Conservation (phyloP, 2,329 filamentous ascomycete genomes). For the Zymoseptoria pseudotritici region DNA sequence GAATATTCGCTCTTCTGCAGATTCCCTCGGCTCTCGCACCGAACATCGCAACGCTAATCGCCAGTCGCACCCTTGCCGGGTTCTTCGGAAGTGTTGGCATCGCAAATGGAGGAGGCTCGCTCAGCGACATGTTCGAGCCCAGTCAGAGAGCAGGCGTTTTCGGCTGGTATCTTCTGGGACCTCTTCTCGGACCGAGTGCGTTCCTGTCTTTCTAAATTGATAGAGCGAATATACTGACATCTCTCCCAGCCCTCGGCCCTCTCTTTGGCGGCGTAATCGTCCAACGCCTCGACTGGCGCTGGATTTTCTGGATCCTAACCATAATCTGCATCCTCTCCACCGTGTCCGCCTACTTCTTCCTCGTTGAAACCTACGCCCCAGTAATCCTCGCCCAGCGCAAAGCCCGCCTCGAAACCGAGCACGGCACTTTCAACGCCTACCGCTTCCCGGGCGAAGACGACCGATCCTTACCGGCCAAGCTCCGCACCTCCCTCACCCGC, state of each 20-base stretch:
- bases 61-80: constrained; percentile 39
- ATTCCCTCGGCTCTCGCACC: constrained; percentile 42
- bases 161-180: constrained; percentile 40
- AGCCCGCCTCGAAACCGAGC: constrained; percentile 28
- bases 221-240: neutral
- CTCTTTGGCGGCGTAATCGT: constrained; percentile 40
- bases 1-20: constrained; percentile 39
- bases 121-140: constrained; percentile 46
- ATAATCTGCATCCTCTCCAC: constrained; percentile 38
- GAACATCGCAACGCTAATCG: constrained; percentile 40
- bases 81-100: constrained; percentile 47
- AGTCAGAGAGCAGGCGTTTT: constrained; percentile 40
- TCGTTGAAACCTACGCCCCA: constrained; percentile 40
- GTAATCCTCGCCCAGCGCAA: constrained; percentile 34
- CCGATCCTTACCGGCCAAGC: constrained; percentile 31
- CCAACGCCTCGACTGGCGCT: constrained; percentile 40
- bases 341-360: constrained; percentile 36
- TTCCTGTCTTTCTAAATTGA: neutral
- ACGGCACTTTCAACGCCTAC: constrained; percentile 33
- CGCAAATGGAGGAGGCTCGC: constrained; percentile 45
- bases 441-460: constrained; percentile 38
- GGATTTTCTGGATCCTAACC: constrained; percentile 43
- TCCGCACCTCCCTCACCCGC: constrained; percentile 32
- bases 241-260: constrained; percentile 29
- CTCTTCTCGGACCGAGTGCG: constrained; percentile 32